Conservation (phyloP, 2,329 filamentous ascomycete genomes). For the Aspergillus glaucus region DNA sequence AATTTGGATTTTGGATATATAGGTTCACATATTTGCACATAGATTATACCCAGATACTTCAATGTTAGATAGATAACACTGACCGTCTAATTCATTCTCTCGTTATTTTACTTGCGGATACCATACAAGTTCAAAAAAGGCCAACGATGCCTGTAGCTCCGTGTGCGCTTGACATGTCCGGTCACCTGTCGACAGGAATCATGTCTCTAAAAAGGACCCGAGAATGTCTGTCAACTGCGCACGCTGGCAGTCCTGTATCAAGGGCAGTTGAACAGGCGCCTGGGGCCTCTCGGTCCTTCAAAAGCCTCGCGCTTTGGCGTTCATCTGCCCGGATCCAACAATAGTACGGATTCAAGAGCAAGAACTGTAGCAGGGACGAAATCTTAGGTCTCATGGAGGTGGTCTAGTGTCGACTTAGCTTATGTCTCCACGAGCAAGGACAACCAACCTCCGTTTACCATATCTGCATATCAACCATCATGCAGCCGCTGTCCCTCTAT, state of each 20-base stretch:
- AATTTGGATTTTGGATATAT: slow-evolving; percentile 2
- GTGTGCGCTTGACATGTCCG: too few species aligned
- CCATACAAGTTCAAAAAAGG: too few species aligned
- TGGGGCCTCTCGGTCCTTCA: background rate
- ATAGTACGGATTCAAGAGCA: background rate
- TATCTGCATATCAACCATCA: slow-evolving; percentile 4
- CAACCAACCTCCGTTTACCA: too few species aligned
- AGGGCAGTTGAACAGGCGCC: background rate
- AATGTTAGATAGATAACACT: slow-evolving; percentile 3
- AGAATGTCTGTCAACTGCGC: too few species aligned
- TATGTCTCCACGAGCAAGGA: too few species aligned
- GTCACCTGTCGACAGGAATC: too few species aligned
- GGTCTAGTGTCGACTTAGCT: background rate
- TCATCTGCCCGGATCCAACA: background rate
- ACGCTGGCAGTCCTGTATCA: background rate
- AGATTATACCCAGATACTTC: background rate
- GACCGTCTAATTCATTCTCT: background rate
- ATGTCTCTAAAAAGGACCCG: too few species aligned
- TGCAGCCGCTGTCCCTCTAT: slow-evolving; percentile 1
- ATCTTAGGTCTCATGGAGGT: background rate
- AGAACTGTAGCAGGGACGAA: background rate
- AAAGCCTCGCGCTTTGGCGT: background rate
- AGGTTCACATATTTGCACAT: background rate
- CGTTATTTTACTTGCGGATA: background rate
- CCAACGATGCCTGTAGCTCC: too few species aligned